Evolutionary conservation across 495 filamentous ascomycete species (phyloP).

Genomic region (Xeromyces bisporus): DNA sequence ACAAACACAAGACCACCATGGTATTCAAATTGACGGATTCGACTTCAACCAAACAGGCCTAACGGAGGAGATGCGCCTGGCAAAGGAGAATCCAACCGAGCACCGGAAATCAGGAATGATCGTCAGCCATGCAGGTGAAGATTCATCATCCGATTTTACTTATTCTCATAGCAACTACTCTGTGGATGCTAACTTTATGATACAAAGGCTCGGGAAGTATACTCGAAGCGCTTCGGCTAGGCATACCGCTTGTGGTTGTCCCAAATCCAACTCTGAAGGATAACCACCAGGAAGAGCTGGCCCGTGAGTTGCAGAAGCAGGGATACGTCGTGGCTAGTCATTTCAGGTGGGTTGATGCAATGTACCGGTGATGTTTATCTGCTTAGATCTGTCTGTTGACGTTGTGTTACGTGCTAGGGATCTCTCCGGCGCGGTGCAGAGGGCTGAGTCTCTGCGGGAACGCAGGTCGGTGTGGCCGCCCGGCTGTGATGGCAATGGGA

Average conservation of each 20-base stretch:
- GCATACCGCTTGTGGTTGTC: constrained; percentile 62
- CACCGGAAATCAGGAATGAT: constrained; percentile 40
- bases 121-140: constrained; percentile 70
- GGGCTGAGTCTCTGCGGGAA: constrained; percentile 25
- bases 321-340: constrained; percentile 53
- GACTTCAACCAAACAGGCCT: constrained; percentile 45
- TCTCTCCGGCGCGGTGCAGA: constrained; percentile 23
- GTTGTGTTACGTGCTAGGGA: constrained; percentile 15
- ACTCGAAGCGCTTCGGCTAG: constrained; percentile 53
- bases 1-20: constrained; percentile 11
- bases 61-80: constrained; percentile 34
- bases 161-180: not conserved
- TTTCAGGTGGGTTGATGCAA: constrained; percentile 34
- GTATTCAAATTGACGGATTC: constrained; percentile 42
- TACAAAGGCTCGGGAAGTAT: constrained; percentile 75
- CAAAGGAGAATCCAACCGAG: constrained; percentile 22
- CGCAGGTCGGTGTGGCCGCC: constrained; percentile 32
- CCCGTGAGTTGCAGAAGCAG: constrained; percentile 47
- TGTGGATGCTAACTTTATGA: constrained; percentile 4
- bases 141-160: not conserved
- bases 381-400: constrained; percentile 1
- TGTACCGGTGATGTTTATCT: not conserved
- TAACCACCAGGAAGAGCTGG: constrained; percentile 84
- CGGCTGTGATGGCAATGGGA: constrained; percentile 20
- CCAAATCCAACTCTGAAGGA: constrained; percentile 70